Conservation (phyloP, 2,329 filamentous ascomycete genomes). For the Xylogone sp. region DNA sequence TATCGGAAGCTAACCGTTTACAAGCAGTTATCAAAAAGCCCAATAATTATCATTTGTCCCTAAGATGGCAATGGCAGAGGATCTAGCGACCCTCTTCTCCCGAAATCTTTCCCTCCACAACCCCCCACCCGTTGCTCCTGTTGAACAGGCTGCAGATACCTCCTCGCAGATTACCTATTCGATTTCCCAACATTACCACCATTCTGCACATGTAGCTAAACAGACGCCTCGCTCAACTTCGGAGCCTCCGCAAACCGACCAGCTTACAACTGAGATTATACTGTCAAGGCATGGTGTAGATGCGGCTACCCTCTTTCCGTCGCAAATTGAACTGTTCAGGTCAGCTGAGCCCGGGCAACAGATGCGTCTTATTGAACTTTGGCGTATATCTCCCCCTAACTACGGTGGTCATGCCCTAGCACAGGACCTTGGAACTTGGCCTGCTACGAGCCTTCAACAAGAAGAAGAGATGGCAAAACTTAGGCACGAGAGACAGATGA, state of each 20-base stretch:
- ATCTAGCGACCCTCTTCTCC: conserved; percentile 76
- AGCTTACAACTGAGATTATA: conserved; percentile 51
- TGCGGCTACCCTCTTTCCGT: conserved; percentile 62
- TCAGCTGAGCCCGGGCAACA: conserved; percentile 70
- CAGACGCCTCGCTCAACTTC: conserved; percentile 44
- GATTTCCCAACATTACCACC: conserved; percentile 79
- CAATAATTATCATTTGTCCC: conserved; percentile 38
- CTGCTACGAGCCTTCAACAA: conserved; percentile 47
- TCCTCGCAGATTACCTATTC: conserved; percentile 57
- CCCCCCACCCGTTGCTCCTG: conserved; percentile 18
- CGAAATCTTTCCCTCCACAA: conserved; percentile 64
- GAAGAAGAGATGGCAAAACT: conserved; percentile 53
- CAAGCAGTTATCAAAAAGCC: conserved; percentile 26
- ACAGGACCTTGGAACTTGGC: conserved; percentile 56
- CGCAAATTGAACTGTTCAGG: conserved; percentile 75
- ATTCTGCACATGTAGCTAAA: conserved; percentile 64
- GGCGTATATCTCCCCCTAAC: conserved; percentile 74
- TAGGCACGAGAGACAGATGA: conserved; percentile 51
- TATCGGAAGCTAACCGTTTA: conserved; percentile 15
- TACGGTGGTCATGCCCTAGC: conserved; percentile 51
- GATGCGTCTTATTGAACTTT: conserved; percentile 74
- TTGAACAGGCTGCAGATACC: conserved; percentile 24
- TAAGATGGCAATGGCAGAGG: conserved; percentile 71
- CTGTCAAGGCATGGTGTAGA: conserved; percentile 67
- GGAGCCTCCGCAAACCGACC: conserved; percentile 43